A percentile compares a stretch with the other conserved stretches of the same genome.
Evolutionary conservation across 441 rosid species (phyloP).

Genomic region (Arabidopsis hybrid): DNA sequence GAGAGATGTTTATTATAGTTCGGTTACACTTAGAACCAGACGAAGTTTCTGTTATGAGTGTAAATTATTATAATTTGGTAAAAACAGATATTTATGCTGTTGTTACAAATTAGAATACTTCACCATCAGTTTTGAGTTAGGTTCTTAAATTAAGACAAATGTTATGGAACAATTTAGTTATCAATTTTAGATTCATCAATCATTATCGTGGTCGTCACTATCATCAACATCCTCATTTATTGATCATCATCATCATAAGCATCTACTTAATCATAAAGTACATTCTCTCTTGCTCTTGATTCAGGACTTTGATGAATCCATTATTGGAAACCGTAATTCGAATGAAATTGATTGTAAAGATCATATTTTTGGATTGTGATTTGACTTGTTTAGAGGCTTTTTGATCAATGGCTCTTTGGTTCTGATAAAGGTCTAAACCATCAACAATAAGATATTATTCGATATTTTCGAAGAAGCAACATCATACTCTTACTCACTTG

Average conservation of each 20-base stretch:
- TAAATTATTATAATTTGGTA: constrained; percentile 41
- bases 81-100: constrained; percentile 38
- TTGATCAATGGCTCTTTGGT: background rate
- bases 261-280: background rate
- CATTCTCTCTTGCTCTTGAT: constrained; percentile 1
- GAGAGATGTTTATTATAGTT: background rate
- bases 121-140: constrained; percentile 41
- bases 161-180: too few species aligned
- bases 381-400: constrained; percentile 2
- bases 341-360: background rate
- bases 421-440: background rate
- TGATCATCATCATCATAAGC: background rate
- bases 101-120: constrained; percentile 35
- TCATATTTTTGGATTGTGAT: background rate
- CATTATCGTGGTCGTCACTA: constrained; percentile 27
- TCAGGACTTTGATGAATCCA: background rate
- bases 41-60: background rate
- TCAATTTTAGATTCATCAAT: too few species aligned
- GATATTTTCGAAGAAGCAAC: too few species aligned
- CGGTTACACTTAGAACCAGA: background rate
- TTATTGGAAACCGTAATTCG: background rate
- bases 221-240: background rate
- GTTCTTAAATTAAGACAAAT: background rate
- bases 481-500: too few species aligned
- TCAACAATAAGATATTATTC: too few species aligned